Percentiles rank a stretch among this genome's conserved stretches.
Evolutionary conservation across 495 filamentous ascomycete species (phyloP).

Genomic region (Coniosporium apollinis): DNA sequence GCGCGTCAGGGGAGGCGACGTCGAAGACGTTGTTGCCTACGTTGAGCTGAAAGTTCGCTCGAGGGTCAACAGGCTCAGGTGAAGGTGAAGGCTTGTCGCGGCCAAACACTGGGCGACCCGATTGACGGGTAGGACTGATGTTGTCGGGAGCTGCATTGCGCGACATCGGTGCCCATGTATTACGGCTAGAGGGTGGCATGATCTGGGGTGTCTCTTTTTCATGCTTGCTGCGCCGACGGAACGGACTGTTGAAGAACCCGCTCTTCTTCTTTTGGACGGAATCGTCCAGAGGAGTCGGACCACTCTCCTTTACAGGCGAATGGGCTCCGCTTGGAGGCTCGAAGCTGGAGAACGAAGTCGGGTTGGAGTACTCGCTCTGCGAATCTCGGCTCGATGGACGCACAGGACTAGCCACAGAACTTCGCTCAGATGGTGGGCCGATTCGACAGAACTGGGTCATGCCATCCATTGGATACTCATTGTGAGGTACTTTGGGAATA

Average conservation of each 20-base stretch:
- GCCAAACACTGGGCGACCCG: conserved; percentile 8
- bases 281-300: too few species aligned
- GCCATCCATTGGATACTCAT: conserved; percentile 87
- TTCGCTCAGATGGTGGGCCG: conserved; percentile 69
- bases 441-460: conserved; percentile 98
- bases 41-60: conserved; percentile 88
- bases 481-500: conserved; percentile 62
- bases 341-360: conserved; percentile 75
- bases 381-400: conserved; percentile 79
- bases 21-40: conserved; percentile 94
- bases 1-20: conserved; percentile 65
- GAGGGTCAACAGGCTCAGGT: conserved; percentile 83
- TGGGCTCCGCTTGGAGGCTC: conserved; percentile 39
- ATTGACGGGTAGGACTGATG: conserved; percentile 18
- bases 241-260: conserved; percentile 94
- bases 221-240: conserved; percentile 78
- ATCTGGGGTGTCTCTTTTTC: conserved; percentile 46
- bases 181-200: conserved; percentile 29
- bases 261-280: conserved; percentile 68
- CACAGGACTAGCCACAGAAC: conserved; percentile 53
- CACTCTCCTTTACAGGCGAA: conserved; percentile 59
- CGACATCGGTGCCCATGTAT: conserved; percentile 41
- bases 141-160: conserved; percentile 18
- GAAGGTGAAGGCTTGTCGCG: conserved; percentile 30
- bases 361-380: conserved; percentile 79